phyloP scores from a whole-genome alignment of 164 flowering plant species.

The Piper betle region DNA sequence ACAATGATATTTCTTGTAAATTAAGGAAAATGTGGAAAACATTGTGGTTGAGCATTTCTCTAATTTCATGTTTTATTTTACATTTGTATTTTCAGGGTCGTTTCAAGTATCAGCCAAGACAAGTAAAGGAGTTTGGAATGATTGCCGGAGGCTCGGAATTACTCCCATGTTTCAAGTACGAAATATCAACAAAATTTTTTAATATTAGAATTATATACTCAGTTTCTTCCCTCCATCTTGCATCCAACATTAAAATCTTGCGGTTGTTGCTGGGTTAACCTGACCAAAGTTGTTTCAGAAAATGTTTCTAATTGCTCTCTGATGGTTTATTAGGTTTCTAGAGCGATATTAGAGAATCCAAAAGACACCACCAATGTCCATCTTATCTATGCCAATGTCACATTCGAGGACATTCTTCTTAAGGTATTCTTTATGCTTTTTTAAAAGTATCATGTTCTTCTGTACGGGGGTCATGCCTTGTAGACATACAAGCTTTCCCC shows the following conservation, averaged over 20 bases:
- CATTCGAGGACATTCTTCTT: conserved; percentile 80
- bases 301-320: background rate
- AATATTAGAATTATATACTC: too few species aligned
- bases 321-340: conserved; percentile 43
- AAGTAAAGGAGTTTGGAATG: conserved; percentile 95
- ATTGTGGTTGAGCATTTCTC: background rate
- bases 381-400: conserved; percentile 91
- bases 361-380: conserved; percentile 74
- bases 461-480: too few species aligned
- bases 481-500: too few species aligned
- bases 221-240: too few species aligned
- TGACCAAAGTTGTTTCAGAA: background rate
- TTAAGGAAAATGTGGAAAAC: background rate
- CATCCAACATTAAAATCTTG: too few species aligned
- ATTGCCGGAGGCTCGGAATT: conserved; percentile 99
- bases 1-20: background rate
- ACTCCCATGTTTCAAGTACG: conserved; percentile 97
- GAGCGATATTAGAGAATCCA: conserved; percentile 89
- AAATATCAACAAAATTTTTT: background rate
- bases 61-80: too few species aligned
- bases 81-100: conserved; percentile 49
- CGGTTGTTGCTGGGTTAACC: background rate
- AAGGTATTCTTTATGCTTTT: conserved; percentile 35
- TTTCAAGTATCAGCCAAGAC: conserved; percentile 78
- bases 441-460: background rate